Base-by-base conservation (phyloP, 164 flowering plant genomes). In the Stephania cephalantha region DNA sequence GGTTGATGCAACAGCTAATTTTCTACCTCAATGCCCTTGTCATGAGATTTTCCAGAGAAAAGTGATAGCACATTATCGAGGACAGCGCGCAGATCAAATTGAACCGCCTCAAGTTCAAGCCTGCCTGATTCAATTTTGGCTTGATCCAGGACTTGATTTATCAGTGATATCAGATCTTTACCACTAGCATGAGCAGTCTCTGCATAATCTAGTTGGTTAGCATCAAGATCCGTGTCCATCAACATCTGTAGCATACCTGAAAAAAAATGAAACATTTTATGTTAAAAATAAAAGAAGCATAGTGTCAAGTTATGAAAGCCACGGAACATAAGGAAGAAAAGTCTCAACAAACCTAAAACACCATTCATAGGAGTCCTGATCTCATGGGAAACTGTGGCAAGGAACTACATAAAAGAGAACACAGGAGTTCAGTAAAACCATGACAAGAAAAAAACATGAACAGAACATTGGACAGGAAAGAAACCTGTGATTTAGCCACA, bases 311-410 rank as follows among this genome's bases (percentile, higher is more conserved):
- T 9, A 35, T 45, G 35, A 18, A 25, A 72, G n/a, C 44, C 42
- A 68, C 64, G 71, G 66, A 68, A 7, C 2, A 44, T 29, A 53
- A 82, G 29, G 48, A 31, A 31, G 7, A 72, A 66, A 78, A 73
- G 18, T 74, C 70, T 20, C 70, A 30, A 71, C 72, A 61, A 79
- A 94, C 98, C 99, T 84, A 95, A 81, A 76, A 95, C 97, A 77
- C 99, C 98, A 78, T 90, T 89, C 97, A 95, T 95, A 30, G 99
- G 99, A 78, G 97, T 93, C 82, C 99, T 86, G 75, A 95, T 95
- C 84, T 95, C 99, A 74, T 95, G 99, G 52, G 99, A 95, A 74
- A 95, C 97, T 4, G 96, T 95, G 35, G 99, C 98, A 12, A 95
- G 92, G 84, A 95, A 95, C 98, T 95, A 77, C 86, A 86, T 80